Evolutionary conservation across 108 stramenopile genomes (phyloP), one percentile per base, ranked within the genome.

Genomic region (Seminavis robusta): DNA sequence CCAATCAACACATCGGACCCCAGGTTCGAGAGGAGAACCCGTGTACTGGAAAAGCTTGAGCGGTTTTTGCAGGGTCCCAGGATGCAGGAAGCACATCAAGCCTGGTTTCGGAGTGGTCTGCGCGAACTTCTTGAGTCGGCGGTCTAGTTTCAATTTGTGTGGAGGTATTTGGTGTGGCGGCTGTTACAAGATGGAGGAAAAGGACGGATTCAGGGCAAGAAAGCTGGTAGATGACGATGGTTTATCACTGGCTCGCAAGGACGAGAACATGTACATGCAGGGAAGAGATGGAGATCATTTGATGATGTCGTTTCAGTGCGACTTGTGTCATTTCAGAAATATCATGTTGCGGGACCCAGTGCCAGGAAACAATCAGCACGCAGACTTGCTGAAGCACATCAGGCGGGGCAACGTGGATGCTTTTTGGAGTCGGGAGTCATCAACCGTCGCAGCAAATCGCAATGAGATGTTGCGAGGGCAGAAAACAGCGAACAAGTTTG

Each of bases 401-500:
- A n/a, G n/a, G n/a, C 67, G 65, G 52, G 73, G 66, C 0, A 80
- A 62, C 17, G 38, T 86, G 39, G 80, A 86, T 53, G 70, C 74
- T 0, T 64, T 78, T 29, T 82, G 76, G 81, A 36, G 40, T 1
- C 16, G 65, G 24, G 73, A 67, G 25, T 7, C 61, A 3, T 29
- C 21, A n/a, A 82, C 76, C 15, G 81, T 82, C 4, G 5, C 28
- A 0, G 15, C 6, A 1, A 73, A 65, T 26, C 36, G 23, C 0
- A 5, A 19, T 0, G 40, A 60, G 4, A 13, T 52, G 4, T 27
- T 10, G 6, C 26, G 51, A 10, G 43, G 56, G 4, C 25, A 34
- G 21, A 27, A 43, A 0, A 27, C 25, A 0, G 17, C 39, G 0
- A 21, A 29, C 2, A 40, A 31, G 17, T 13, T 50, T 5, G 10